Evolutionary conservation across 73 alveolate genomes (phyloP).

Genomic region (Uronychia binucleata): DNA sequence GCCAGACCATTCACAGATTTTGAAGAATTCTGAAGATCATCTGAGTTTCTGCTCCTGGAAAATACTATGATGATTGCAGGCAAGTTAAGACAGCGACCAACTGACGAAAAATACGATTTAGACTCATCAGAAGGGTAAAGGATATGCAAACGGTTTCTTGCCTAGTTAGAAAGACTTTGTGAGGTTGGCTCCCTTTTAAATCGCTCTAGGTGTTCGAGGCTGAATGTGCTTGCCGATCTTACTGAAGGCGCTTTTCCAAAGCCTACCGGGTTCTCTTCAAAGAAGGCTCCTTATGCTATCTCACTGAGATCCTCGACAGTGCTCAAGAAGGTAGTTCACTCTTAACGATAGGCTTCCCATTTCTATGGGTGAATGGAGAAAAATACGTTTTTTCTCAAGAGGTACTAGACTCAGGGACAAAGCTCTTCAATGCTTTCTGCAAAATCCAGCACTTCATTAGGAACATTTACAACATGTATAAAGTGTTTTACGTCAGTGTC

Average conservation of each 20-base stretch:
- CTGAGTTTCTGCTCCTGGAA: slow-evolving; percentile 74
- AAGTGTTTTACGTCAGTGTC: slow-evolving; percentile 1
- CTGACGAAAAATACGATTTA: slow-evolving; percentile 85
- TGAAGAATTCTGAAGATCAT: slow-evolving; percentile 69
- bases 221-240: slow-evolving; percentile 76
- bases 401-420: slow-evolving; percentile 93
- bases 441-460: slow-evolving; percentile 76
- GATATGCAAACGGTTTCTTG: slow-evolving; percentile 82
- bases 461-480: slow-evolving; percentile 56
- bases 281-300: slow-evolving; percentile 90
- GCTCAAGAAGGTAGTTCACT: slow-evolving; percentile 98
- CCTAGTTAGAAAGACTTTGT: slow-evolving; percentile 82
- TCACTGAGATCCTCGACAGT: slow-evolving; percentile 94
- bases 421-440: slow-evolving; percentile 80
- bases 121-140: slow-evolving; percentile 93
- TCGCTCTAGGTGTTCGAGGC: slow-evolving; percentile 74
- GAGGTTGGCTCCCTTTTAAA: slow-evolving; percentile 63
- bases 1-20: slow-evolving; percentile 82
- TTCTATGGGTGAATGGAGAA: slow-evolving; percentile 93
- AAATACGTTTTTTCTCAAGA: slow-evolving; percentile 92
- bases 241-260: slow-evolving; percentile 88
- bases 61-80: slow-evolving; percentile 64
- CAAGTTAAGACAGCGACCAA: slow-evolving; percentile 62
- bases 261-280: slow-evolving; percentile 92
- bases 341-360: no score